These are phyloP conservation scores for Pythium aristosporum DNA, from an alignment of 352 stramenopile genomes.

Conservation along the genomic window DNA sequence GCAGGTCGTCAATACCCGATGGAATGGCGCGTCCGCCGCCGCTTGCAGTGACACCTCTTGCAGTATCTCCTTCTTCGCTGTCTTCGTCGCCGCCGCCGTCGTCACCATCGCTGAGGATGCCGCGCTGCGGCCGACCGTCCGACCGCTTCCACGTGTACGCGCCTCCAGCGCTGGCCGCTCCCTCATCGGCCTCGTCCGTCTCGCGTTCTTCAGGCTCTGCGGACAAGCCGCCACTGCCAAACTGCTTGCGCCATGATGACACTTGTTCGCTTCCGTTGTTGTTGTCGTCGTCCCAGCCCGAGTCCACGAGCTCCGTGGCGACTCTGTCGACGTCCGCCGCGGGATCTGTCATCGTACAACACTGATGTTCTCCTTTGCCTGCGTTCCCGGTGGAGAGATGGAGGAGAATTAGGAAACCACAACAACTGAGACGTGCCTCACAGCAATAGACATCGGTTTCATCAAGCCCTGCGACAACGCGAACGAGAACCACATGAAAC, in stretches of 20 bases:
- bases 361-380: background rate
- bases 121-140: slow-evolving; percentile 28
- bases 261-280: slow-evolving; percentile 14
- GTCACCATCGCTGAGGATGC: slow-evolving; percentile 23
- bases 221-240: background rate
- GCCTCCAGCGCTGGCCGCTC: background rate
- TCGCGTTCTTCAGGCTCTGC: slow-evolving; percentile 2
- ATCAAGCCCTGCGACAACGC: too few relatives aligned
- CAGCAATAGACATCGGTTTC: too few relatives aligned
- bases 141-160: slow-evolving; percentile 69
- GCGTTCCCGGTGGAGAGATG: too few relatives aligned
- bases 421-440: too few relatives aligned
- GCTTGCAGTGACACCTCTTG: background rate
- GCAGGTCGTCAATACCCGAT: slow-evolving; percentile 85
- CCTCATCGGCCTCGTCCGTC: slow-evolving; percentile 20
- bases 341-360: slow-evolving; percentile 6
- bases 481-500: too few relatives aligned
- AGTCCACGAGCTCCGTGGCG: slow-evolving; percentile 24
- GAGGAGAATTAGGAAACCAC: too few relatives aligned
- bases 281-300: slow-evolving; percentile 25
- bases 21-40: slow-evolving; percentile 34
- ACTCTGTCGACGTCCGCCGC: background rate
- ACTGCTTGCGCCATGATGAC: slow-evolving; percentile 17
- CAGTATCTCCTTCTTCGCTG: slow-evolving; percentile 30
- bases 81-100: slow-evolving; percentile 41